Evolutionary conservation across 768 basidiomycete species (phyloP), one percentile per base, ranked within the genome.

Genomic region (Tulasnella sp.): DNA sequence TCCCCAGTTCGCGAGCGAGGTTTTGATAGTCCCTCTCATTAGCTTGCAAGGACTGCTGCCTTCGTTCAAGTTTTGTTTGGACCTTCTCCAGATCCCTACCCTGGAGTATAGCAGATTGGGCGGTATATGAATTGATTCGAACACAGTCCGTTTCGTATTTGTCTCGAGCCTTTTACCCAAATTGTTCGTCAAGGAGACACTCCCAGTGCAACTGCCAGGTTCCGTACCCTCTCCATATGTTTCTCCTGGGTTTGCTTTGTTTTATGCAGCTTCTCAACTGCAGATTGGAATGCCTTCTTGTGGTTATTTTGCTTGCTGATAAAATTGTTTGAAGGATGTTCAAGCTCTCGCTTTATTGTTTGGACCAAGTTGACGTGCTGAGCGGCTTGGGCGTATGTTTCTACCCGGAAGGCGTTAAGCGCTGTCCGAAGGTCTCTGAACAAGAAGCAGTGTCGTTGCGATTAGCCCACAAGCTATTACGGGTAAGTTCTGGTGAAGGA

Each of bases 21-120:
- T 93, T 93, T 20, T 89, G 88, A 82, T 95, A 98, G 79, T 99
- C 97, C 48, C 91, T 89, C 84, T 98, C 96, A 83, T 98, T 98
- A 9, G 89, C 88, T 78, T 92, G 91, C 0, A 99, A 94, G 0
- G 95, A 95, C 84, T 93, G 91, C 80, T 94, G 91, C 0, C 93
- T 93, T 39, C 92, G 89, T 81, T 97, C 95, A 29, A 98, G 87
- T 85, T 95, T 98, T 77, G 90, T 82, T 40, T 91, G 89, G 48
- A 98, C 89, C 86, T 93, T 94, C 81, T 98, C 98, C 40, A 96
- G 87, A 77, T 99, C 97, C 82, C 90, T 92, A 37, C 98, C 98
- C 83, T 98, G 97, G 37, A 94, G 90, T 10, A 98, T 88, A 1
- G 93, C 91, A 42, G 92, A 89, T 83, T 98, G 95, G 7, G 96